Evolutionary conservation across 2,329 filamentous ascomycete species (phyloP), one percentile per base, ranked within the genome.

Genomic region (Penicillium sp.): DNA sequence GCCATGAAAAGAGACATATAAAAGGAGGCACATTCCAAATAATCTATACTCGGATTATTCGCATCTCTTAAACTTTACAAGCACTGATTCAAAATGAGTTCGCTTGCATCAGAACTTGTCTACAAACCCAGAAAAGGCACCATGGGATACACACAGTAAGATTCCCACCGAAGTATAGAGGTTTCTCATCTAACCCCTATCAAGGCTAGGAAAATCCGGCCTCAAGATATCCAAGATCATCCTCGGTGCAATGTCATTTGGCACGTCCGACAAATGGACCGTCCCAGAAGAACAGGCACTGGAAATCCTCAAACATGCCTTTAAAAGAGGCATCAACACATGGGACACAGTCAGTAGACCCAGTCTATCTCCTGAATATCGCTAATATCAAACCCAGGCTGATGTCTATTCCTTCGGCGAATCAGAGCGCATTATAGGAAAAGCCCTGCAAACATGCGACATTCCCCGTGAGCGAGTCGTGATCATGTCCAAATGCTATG

Each of bases 391-490:
- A 5, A 22, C 18, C 18, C 18, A 22, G 18, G 55, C 56, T 3
- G 53, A 75, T 41, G 66, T 56, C 2, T 80, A 80, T 58, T 75
- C 71, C 40, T 76, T 76, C 40, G 75, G 75, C 11, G 61, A 60
- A 0, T 75, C 69, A 2, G 75, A 79, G 51, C 60, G 65, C 29
- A 72, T 79, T 12, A 44, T 61, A 11, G 74, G 70, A 38, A 77
- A 76, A 49, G 76, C 76, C 0, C 71, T 82, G 52, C 74, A 77
- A 54, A 70, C 77, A 45, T 78, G 73, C 60, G 61, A 70, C 22
- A 71, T 80, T 17, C 74, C 73, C 0, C 69, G 77, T 10, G 60
- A 76, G 16, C 76, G 75, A 45, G 57, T 81, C 3, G 69, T 78
- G 30, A 71, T 82, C 30, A 59, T 79, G 33, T 74, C 73, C 9